Conservation (phyloP, 768 basidiomycete species). For the Rossbeevera mucosa region DNA sequence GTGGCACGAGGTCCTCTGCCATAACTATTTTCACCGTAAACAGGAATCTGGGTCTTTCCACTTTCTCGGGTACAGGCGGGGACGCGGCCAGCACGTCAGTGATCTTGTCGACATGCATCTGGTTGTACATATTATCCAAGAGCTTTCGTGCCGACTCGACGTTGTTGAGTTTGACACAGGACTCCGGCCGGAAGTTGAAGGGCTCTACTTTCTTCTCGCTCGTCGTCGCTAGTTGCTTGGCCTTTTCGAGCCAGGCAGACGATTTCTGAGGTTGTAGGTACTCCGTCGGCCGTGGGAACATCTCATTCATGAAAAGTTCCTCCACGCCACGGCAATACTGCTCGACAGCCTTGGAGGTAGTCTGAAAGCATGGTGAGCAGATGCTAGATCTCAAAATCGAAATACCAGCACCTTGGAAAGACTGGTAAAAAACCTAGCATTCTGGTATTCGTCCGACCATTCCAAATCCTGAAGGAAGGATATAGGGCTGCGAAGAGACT, state of each 20-base stretch:
- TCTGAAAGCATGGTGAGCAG: conserved; percentile 42
- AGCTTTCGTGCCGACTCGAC: conserved; percentile 87
- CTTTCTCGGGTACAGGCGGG: conserved; percentile 72
- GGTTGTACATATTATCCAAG: conserved; percentile 90
- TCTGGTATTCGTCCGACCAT: conserved; percentile 89
- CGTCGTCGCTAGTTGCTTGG: conserved; percentile 65
- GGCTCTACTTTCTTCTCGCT: conserved; percentile 92
- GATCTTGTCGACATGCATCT: conserved; percentile 86
- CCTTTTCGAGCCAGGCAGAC: conserved; percentile 85
- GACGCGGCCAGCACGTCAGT: conserved; percentile 54
- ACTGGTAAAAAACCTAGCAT: conserved; percentile 85
- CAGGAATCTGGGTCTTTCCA: conserved; percentile 63
- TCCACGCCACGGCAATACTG: conserved; percentile 89
- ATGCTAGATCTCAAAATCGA: not conserved
- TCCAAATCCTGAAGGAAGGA: conserved; percentile 83
- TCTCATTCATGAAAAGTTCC: conserved; percentile 87
- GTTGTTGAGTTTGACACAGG: conserved; percentile 97
- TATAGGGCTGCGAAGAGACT: conserved; percentile 87
- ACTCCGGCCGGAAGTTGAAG: conserved; percentile 90
- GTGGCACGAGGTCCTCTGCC: conserved; percentile 80
- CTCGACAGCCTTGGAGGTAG: conserved; percentile 85
- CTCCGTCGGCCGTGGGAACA: conserved; percentile 82
- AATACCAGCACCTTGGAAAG: conserved; percentile 68
- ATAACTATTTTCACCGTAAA: conserved; percentile 93
- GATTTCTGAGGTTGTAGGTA: conserved; percentile 82